Conservation (phyloP, 1,139 yeast species). For the Suhomyces wounanorum region DNA sequence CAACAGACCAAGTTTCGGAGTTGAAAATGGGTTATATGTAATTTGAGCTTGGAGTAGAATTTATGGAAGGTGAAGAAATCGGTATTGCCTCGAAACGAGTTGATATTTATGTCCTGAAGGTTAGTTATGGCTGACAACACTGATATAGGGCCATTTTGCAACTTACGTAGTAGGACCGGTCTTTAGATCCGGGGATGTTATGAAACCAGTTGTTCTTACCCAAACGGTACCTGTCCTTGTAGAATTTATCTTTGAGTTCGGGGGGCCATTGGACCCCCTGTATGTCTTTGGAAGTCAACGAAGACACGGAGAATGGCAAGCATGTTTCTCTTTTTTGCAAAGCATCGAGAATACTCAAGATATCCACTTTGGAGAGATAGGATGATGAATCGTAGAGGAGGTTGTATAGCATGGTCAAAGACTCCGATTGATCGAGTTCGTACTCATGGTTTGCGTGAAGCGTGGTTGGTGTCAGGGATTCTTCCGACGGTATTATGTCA, state of each 20-base stretch:
- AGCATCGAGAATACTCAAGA: constrained; percentile 36
- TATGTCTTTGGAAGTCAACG: constrained; percentile 22
- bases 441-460: constrained; percentile 27
- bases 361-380: constrained; percentile 37
- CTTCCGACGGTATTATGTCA: background rate
- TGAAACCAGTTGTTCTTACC: constrained; percentile 43
- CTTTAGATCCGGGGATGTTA: constrained; percentile 39
- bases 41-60: constrained; percentile 47
- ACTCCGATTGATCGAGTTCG: constrained; percentile 45
- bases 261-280: constrained; percentile 46
- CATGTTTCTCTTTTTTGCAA: constrained; percentile 39
- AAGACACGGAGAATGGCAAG: constrained; percentile 29
- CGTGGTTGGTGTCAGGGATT: background rate
- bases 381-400: constrained; percentile 43
- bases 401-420: constrained; percentile 43
- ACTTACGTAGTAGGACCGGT: constrained; percentile 38
- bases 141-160: background rate
- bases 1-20: constrained; percentile 54
- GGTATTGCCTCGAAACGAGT: constrained; percentile 25
- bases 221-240: constrained; percentile 36
- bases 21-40: constrained; percentile 59
- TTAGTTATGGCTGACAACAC: constrained; percentile 11
- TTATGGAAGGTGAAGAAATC: constrained; percentile 42
- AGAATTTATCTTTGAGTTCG: constrained; percentile 34
- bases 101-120: constrained; percentile 29